Conservation (phyloP, 164 flowering plant species). For the Umbellularia californica region DNA sequence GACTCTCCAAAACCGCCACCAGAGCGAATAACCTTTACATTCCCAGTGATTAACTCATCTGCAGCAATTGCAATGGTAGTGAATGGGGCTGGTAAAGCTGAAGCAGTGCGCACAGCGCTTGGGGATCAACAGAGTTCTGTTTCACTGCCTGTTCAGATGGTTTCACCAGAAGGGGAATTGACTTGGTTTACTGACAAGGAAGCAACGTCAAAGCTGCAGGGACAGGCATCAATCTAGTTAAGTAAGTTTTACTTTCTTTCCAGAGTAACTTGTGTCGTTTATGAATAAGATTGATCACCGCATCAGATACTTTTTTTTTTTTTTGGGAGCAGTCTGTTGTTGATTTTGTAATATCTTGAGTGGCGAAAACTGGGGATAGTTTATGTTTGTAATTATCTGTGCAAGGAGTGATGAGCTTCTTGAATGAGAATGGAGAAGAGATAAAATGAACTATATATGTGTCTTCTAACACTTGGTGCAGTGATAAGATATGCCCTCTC, state of each 20-base stretch:
- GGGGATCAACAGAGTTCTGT: constrained; percentile 29
- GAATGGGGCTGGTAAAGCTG: constrained; percentile 51
- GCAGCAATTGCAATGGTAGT: constrained; percentile 59
- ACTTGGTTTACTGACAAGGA: constrained; percentile 70
- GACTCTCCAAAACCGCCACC: constrained; percentile 89
- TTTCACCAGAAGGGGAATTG: constrained; percentile 52
- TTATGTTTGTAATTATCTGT: background rate
- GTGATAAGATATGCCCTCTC: too few relatives aligned
- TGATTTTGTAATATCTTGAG: background rate
- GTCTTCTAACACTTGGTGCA: too few relatives aligned
- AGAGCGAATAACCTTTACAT: constrained; percentile 68
- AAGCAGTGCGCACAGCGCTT: constrained; percentile 39
- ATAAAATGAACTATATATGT: too few relatives aligned
- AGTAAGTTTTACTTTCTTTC: too few relatives aligned
- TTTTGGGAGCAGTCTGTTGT: background rate
- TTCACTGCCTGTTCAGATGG: constrained; percentile 50
- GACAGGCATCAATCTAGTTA: background rate
- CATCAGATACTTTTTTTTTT: too few relatives aligned
- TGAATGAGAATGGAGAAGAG: background rate
- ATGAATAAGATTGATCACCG: background rate
- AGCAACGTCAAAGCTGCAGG: constrained; percentile 48
- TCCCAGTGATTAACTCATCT: constrained; percentile 73
- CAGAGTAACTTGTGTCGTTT: background rate
- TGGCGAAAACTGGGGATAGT: background rate
- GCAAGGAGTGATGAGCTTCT: background rate